Conservation (phyloP, 192 early-diverging fungal genomes). For the Entophlyctis luteolus region DNA sequence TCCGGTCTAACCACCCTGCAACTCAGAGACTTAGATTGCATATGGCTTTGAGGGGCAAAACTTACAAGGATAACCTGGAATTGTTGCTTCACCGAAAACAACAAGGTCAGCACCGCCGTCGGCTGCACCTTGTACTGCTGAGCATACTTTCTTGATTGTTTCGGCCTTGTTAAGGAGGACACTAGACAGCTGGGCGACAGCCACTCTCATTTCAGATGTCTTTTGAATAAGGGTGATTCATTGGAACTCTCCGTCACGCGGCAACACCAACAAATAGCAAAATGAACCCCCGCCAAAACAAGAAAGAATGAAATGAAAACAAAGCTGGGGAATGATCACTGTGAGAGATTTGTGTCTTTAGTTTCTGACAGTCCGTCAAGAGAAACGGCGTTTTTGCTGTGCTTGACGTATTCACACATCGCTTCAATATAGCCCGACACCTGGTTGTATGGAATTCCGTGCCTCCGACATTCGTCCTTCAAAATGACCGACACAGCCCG, state of each 20-base stretch:
- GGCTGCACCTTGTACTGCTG: background rate
- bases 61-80: constrained; percentile 13
- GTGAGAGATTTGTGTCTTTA: too few relatives aligned
- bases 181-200: constrained; percentile 1
- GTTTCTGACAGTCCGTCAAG: too few relatives aligned
- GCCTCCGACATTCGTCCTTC: background rate
- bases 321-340: too few relatives aligned
- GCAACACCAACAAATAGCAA: too few relatives aligned
- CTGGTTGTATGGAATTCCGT: background rate
- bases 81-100: constrained; percentile 16
- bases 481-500: background rate
- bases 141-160: background rate
- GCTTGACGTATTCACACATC: constrained; percentile 6
- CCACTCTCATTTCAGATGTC: constrained; percentile 11
- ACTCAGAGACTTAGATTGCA: background rate
- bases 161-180: constrained; percentile 15
- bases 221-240: too few relatives aligned
- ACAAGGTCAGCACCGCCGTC: background rate
- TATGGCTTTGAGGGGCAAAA: background rate
- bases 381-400: too few relatives aligned
- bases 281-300: too few relatives aligned
- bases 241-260: too few relatives aligned
- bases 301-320: too few relatives aligned
- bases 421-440: constrained; percentile 12
- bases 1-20: constrained; percentile 8